phyloP scores from a whole-genome alignment of 2,329 filamentous ascomycete genomes.

The Dactylellina leptospora region DNA sequence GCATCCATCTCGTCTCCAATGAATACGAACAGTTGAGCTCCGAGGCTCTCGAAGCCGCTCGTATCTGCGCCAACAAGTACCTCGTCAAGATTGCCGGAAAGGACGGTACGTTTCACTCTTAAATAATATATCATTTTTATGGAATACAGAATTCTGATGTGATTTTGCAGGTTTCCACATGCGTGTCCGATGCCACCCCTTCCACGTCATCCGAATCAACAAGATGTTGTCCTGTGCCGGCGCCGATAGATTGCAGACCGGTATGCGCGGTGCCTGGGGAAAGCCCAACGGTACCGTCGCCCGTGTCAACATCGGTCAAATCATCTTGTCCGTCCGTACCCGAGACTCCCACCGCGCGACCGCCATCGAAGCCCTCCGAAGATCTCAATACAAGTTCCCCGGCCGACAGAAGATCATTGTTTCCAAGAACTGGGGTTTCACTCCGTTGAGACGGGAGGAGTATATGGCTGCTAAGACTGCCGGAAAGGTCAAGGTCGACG shows the following conservation, averaged over 20 bases:
- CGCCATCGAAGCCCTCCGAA: constrained; percentile 97
- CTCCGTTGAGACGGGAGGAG: constrained; percentile 94
- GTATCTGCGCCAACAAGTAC: constrained; percentile 99
- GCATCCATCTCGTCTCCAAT: constrained; percentile 95
- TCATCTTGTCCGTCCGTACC: constrained; percentile 95
- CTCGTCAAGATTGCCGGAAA: constrained; percentile 76
- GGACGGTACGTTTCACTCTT: constrained; percentile 62
- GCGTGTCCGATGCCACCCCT: constrained; percentile 80
- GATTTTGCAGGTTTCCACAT: constrained; percentile 70
- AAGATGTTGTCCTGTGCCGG: constrained; percentile 99
- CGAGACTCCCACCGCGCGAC: constrained; percentile 90
- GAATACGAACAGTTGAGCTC: constrained; percentile 99
- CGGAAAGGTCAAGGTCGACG: constrained; percentile 93
- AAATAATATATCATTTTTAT: neutral
- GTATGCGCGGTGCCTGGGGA: constrained; percentile 99
- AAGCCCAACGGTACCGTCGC: constrained; percentile 99
- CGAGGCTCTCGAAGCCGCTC: constrained; percentile 98
- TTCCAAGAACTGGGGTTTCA: constrained; percentile 99
- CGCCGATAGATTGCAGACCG: constrained; percentile 99
- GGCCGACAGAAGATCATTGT: constrained; percentile 99
- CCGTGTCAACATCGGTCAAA: constrained; percentile 99
- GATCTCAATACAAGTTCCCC: constrained; percentile 99
- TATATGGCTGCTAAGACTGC: constrained; percentile 95
- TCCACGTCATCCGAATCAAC: constrained; percentile 99
- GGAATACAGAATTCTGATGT: constrained; percentile 9